Evolutionary conservation across 768 basidiomycete genomes (phyloP).

Genomic region (Boletus tylopilopsis): DNA sequence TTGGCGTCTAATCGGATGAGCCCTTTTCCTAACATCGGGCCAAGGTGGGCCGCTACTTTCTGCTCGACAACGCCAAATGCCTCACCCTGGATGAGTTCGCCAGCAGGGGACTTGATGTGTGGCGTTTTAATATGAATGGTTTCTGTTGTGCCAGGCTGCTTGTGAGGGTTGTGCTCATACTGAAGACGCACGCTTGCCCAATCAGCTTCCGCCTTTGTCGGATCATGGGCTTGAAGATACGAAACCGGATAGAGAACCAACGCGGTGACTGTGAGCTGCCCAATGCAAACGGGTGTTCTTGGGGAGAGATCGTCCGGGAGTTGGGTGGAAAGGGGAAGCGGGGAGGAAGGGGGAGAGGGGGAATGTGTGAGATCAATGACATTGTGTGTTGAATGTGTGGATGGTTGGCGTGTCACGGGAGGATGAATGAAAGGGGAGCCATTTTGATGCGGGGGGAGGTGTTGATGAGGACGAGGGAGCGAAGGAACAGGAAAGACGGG

Average conservation of each 20-base stretch:
- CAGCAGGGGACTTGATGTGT: constrained; percentile 43
- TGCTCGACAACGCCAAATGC: constrained; percentile 84
- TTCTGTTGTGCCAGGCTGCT: constrained; percentile 49
- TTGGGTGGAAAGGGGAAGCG: constrained; percentile 24
- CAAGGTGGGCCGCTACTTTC: constrained; percentile 73
- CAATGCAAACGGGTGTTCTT: constrained; percentile 86
- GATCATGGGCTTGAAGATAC: constrained; percentile 54
- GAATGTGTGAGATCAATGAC: constrained; percentile 76
- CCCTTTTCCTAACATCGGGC: constrained; percentile 82
- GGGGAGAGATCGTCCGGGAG: constrained; percentile 63
- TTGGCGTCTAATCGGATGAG: constrained; percentile 78
- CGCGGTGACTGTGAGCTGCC: constrained; percentile 77
- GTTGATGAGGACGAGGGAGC: constrained; percentile 19
- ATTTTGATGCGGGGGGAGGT: constrained; percentile 23
- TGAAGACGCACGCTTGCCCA: constrained; percentile 69
- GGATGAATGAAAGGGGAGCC: constrained; percentile 22
- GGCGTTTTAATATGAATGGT: constrained; percentile 79
- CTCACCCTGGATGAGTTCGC: constrained; percentile 57
- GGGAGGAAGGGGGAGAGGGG: constrained; percentile 48
- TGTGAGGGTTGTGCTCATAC: constrained; percentile 62
- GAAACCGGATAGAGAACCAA: constrained; percentile 79
- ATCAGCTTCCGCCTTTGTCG: constrained; percentile 43
- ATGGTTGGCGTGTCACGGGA: constrained; percentile 14
- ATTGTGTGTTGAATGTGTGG: constrained; percentile 39
- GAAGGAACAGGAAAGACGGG: constrained; percentile 50